phyloP scores from a whole-genome alignment of 768 basidiomycete species.

The Lactifluus pinguis region DNA sequence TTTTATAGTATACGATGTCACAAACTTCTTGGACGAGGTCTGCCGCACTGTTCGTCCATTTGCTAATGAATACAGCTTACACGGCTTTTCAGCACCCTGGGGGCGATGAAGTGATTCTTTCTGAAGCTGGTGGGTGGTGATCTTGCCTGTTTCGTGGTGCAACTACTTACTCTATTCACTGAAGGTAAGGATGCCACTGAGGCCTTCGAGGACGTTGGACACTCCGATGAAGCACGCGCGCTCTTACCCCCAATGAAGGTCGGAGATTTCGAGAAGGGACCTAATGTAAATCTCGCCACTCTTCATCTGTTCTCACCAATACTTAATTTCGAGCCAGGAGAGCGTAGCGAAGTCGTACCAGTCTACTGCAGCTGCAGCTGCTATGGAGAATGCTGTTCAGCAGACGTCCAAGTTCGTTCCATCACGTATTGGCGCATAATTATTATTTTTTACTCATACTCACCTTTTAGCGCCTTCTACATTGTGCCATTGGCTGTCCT shows the following conservation, averaged over 20 bases:
- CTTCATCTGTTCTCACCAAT: neutral
- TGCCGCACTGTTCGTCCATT: neutral
- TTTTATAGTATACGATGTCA: constrained; percentile 77
- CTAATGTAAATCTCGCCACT: constrained; percentile 23
- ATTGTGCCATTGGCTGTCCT: constrained; percentile 36
- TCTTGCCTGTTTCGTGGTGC: neutral
- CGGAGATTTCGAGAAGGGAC: constrained; percentile 61
- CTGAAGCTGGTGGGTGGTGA: constrained; percentile 66
- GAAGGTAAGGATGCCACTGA: constrained; percentile 93
- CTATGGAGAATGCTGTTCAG: constrained; percentile 17
- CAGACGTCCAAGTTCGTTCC: constrained; percentile 20
- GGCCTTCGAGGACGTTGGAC: constrained; percentile 98
- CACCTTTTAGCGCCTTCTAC: constrained; percentile 28
- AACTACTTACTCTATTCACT: constrained; percentile 3
- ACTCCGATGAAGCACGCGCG: constrained; percentile 98
- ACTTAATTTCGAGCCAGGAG: neutral
- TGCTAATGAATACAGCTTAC: neutral
- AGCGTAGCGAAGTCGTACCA: constrained; percentile 7
- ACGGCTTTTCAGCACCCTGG: constrained; percentile 67
- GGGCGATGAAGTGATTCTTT: constrained; percentile 94
- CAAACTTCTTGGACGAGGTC: constrained; percentile 93
- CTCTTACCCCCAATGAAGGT: constrained; percentile 83
- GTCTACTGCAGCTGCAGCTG: constrained; percentile 4
- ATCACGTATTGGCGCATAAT: neutral
- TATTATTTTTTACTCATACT: neutral